These are phyloP conservation scores for Debaryomyces castellii DNA, from an alignment of 805 yeast species.

Conservation along the genomic window DNA sequence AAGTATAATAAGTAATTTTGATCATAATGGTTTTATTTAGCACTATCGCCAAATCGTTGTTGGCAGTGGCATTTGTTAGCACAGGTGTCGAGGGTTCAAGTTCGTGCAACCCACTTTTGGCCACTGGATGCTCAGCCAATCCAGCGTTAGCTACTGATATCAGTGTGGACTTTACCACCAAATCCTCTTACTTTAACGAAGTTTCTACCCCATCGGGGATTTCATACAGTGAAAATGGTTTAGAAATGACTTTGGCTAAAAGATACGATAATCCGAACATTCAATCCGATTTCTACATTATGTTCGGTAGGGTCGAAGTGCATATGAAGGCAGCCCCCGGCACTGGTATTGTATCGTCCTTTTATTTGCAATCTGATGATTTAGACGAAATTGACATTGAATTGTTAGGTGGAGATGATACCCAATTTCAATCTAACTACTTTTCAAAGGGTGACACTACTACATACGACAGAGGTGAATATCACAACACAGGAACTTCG, in stretches of 20 bases:
- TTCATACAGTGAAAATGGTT: conserved; percentile 51
- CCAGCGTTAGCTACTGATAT: conserved; percentile 63
- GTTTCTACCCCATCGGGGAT: conserved; percentile 36
- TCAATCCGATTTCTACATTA: conserved; percentile 72
- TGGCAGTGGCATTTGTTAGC: conserved; percentile 3
- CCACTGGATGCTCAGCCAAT: conserved; percentile 33
- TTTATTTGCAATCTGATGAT: conserved; percentile 77
- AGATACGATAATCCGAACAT: conserved; percentile 75
- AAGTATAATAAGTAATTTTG: no score
- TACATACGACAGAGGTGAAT: conserved; percentile 77
- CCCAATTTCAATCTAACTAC: conserved; percentile 73
- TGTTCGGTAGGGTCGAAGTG: conserved; percentile 82
- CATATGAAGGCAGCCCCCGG: conserved; percentile 71
- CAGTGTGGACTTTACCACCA: conserved; percentile 49
- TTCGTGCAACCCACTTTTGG: conserved; percentile 25
- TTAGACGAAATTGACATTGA: conserved; percentile 86
- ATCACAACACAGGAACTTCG: conserved; percentile 49
- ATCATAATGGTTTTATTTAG: conserved; percentile 1
- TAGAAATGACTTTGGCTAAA: conserved; percentile 53
- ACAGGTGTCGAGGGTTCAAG: conserved; percentile 1
- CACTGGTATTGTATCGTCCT: conserved; percentile 73
- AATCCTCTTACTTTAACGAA: conserved; percentile 43
- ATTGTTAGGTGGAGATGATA: conserved; percentile 76
- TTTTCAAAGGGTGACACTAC: conserved; percentile 77
- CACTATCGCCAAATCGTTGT: conserved; percentile 1